phyloP scores from a whole-genome alignment of 140 eudicot genomes.

The Ambrosia hybrid region DNA sequence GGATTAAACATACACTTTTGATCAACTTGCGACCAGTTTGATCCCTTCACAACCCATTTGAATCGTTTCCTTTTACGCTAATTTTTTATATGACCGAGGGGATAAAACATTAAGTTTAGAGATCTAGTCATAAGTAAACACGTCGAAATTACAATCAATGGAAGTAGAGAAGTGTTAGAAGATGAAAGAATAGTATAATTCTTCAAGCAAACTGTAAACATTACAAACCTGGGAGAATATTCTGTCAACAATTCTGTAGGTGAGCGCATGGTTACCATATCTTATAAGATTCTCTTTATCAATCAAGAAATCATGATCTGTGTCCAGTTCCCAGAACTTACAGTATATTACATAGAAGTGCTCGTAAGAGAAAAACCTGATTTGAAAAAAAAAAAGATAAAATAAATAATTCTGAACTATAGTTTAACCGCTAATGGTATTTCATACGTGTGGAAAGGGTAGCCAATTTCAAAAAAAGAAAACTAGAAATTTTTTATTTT shows the following conservation, averaged over 20 bases:
- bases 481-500: background rate
- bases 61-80: constrained; percentile 3
- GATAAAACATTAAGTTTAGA: background rate
- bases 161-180: too few relatives aligned
- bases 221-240: constrained; percentile 88
- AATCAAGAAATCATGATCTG: constrained; percentile 93
- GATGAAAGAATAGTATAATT: background rate
- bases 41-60: background rate
- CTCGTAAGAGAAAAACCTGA: constrained; percentile 91
- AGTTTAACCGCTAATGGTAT: background rate
- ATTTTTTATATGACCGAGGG: background rate
- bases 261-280: constrained; percentile 95
- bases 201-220: constrained; percentile 1
- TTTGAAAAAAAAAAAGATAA: background rate
- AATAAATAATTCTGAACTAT: background rate
- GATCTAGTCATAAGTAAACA: too few relatives aligned
- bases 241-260: constrained; percentile 97
- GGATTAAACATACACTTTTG: too few relatives aligned
- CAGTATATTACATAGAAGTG: constrained; percentile 94
- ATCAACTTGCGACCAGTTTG: too few relatives aligned
- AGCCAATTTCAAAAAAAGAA: background rate
- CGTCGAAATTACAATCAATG: too few relatives aligned
- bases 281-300: constrained; percentile 90
- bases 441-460: background rate
- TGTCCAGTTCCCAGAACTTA: constrained; percentile 97